phyloP scores from a whole-genome alignment of 2,329 filamentous ascomycete species.

The Penicillium sp. region DNA sequence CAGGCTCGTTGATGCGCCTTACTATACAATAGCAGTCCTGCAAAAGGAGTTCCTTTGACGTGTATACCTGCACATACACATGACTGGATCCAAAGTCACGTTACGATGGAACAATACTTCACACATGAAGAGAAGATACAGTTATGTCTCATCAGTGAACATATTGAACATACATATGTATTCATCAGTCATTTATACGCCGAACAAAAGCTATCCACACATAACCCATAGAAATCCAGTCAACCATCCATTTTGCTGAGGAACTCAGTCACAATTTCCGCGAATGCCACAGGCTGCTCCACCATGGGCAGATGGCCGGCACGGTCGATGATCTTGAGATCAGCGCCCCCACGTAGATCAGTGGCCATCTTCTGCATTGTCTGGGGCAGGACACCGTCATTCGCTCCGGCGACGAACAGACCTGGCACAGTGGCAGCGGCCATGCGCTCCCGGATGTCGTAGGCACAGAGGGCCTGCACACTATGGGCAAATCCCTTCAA shows the following conservation, averaged over 20 bases:
- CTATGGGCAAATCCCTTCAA: slow-evolving; percentile 76
- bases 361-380: slow-evolving; percentile 74
- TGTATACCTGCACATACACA: not conserved
- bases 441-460: slow-evolving; percentile 50
- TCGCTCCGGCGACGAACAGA: slow-evolving; percentile 68
- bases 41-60: not conserved
- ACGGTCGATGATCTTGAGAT: slow-evolving; percentile 63
- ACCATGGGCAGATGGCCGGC: slow-evolving; percentile 84
- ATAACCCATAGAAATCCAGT: slow-evolving; percentile 12
- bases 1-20: not conserved
- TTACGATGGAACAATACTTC: not conserved
- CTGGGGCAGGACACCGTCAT: slow-evolving; percentile 71
- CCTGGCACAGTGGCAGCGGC: slow-evolving; percentile 41
- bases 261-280: slow-evolving; percentile 60
- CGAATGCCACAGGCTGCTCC: slow-evolving; percentile 68
- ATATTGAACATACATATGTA: not conserved
- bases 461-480: slow-evolving; percentile 60
- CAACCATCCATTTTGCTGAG: slow-evolving; percentile 36
- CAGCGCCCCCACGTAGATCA: slow-evolving; percentile 55
- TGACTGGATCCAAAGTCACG: not conserved
- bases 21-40: not conserved
- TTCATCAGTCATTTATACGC: not conserved
- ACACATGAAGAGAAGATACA: not conserved
- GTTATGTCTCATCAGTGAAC: not conserved
- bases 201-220: not conserved